Conservation (phyloP, 495 filamentous ascomycete genomes). For the Stereocaulon alpinum region DNA sequence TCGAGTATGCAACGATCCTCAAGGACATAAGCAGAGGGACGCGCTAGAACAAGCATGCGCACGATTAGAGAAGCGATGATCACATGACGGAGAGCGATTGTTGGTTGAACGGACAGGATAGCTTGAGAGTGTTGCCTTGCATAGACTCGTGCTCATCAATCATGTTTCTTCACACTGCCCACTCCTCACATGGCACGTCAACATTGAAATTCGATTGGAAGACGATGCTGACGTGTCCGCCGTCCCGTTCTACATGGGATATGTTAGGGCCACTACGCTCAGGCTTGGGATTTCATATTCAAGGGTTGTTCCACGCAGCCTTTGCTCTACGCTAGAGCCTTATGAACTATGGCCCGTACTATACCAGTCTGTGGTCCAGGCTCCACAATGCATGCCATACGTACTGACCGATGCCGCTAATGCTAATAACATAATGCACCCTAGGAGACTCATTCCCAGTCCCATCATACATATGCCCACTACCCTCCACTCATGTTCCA, state of each 20-base stretch:
- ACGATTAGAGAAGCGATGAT: neutral
- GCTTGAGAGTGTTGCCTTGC: neutral
- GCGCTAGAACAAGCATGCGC: constrained; percentile 19
- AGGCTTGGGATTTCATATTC: too few species aligned
- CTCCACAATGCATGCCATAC: too few species aligned
- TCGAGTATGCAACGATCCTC: constrained; percentile 74
- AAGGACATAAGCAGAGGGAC: constrained; percentile 70
- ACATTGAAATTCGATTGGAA: neutral
- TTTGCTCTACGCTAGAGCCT: too few species aligned
- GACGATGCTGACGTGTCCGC: too few species aligned
- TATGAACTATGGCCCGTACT: too few species aligned
- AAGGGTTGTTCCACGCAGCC: too few species aligned
- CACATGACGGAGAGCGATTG: neutral
- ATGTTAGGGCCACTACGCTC: too few species aligned
- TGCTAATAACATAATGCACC: neutral
- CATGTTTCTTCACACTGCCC: neutral
- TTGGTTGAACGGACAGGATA: neutral
- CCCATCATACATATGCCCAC: neutral
- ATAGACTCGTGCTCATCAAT: constrained; percentile 10
- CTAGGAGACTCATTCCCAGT: neutral
- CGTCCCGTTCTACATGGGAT: too few species aligned
- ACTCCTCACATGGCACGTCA: too few species aligned
- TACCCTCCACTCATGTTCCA: constrained; percentile 39
- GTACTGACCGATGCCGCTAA: neutral
- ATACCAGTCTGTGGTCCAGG: too few species aligned